Evolutionary conservation across 768 basidiomycete genomes (phyloP).

Genomic region (Pisolithus microcarpus): DNA sequence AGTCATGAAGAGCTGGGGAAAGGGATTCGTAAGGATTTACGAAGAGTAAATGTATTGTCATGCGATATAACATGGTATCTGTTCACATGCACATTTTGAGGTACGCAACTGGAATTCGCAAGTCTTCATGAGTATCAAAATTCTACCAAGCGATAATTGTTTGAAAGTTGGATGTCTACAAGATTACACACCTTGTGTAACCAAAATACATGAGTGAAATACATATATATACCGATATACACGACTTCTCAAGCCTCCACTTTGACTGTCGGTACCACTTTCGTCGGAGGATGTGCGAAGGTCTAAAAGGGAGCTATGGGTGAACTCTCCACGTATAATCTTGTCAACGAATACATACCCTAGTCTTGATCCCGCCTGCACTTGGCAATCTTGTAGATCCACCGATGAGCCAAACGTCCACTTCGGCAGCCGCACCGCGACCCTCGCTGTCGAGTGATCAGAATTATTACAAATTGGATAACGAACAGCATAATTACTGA

Average conservation of each 20-base stretch:
- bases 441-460: conserved; percentile 59
- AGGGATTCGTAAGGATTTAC: conserved; percentile 65
- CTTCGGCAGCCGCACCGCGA: conserved; percentile 82
- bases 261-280: conserved; percentile 16
- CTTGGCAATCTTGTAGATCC: conserved; percentile 64
- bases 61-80: too few species aligned
- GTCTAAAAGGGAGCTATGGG: conserved; percentile 27
- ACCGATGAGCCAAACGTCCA: conserved; percentile 73
- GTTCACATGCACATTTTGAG: too few species aligned
- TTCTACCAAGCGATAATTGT: too few species aligned
- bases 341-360: conserved; percentile 40
- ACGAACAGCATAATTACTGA: conserved; percentile 44
- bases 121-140: too few species aligned
- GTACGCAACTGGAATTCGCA: too few species aligned
- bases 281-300: conserved; percentile 48
- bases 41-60: conserved; percentile 43
- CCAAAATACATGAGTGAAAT: neutral
- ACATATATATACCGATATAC: neutral
- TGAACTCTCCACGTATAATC: neutral
- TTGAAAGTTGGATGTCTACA: too few species aligned
- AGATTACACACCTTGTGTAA: too few species aligned
- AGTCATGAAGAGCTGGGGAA: conserved; percentile 74
- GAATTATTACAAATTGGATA: neutral
- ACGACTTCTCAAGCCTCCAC: conserved; percentile 11
- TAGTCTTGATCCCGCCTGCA: conserved; percentile 78